Base-by-base conservation (phyloP, 352 stramenopile genomes). In the Pythium aquatile region DNA sequence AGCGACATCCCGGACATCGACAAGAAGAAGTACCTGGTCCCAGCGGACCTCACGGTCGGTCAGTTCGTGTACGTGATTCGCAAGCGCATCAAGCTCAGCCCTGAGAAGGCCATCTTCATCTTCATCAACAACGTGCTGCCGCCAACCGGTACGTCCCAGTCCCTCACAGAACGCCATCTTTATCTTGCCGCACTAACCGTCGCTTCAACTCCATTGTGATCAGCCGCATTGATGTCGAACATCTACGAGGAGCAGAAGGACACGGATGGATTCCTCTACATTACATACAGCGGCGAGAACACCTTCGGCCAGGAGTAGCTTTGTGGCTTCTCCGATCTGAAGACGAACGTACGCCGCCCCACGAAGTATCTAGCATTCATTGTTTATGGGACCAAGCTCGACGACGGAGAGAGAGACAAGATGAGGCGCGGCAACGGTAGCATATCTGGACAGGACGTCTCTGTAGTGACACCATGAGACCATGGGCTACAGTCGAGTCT, bases 231-330 rank as follows among this genome's bases (percentile, higher is more conserved):
- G 26, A 99, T 99, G 96, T 98, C 95, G 48, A 98, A 98, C 74
- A 98, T 99, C 65, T 99, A 99, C 77, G 97, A 99, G 86, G 94
- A 99, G 74, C 94, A 99, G 74, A 99, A 99, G 80, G 97, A 99
- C 75, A 94, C 98, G 67, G 93, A 97, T 52, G 97, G 97, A 32
- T 99, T 99, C 70, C 88, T 99, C 60, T 99, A 99, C 83, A 98
- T 99, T 78, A 98, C 97, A 69, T 99, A 99, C 86, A 98, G 91
- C 73, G 97, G 97, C 67, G 98, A 99, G 81, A 99, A 98, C 72
- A 99, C 97, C 48, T 99, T 99, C 81, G 98, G 98, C 57, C 76
- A 90, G 69, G 85, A 87, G 53, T 72, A 72, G 44, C 20, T 28
- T 17, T 13, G 44, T 16, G 44, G n/a, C 20, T 35, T 57, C 53